These are phyloP conservation scores for Cytospora paraplurivora DNA, from an alignment of 2,329 filamentous ascomycete species.

Conservation along the genomic window DNA sequence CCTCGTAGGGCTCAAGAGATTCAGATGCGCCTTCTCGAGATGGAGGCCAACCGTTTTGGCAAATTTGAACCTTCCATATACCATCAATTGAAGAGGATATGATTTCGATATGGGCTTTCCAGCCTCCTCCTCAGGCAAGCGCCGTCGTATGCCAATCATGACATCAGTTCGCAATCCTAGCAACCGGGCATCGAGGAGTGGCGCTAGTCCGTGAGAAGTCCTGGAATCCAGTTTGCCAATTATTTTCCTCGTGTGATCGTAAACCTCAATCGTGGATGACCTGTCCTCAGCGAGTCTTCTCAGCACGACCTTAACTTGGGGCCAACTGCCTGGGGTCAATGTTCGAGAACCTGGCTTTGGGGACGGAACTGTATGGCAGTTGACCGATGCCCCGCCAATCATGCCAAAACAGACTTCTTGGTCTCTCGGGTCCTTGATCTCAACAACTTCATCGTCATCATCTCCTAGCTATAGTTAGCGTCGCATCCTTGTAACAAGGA, in stretches of 20 bases:
- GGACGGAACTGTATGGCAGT: slow-evolving; percentile 68
- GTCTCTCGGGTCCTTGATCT: slow-evolving; percentile 61
- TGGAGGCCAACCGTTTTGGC: slow-evolving; percentile 67
- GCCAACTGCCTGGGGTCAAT: slow-evolving; percentile 65
- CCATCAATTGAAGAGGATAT: slow-evolving; percentile 69
- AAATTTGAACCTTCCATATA: slow-evolving; percentile 75
- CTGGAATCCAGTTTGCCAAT: slow-evolving; percentile 76
- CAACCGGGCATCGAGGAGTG: slow-evolving; percentile 68
- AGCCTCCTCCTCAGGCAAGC: slow-evolving; percentile 62
- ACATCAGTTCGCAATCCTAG: slow-evolving; percentile 70
- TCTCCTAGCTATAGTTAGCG: slow-evolving; percentile 39
- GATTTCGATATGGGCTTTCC: slow-evolving; percentile 63
- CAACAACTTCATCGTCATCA: slow-evolving; percentile 60
- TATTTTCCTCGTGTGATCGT: slow-evolving; percentile 69
- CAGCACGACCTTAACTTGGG: slow-evolving; percentile 72
- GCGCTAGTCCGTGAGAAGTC: slow-evolving; percentile 68
- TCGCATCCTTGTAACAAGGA: not conserved
- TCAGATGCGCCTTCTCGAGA: slow-evolving; percentile 66
- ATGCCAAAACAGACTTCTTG: slow-evolving; percentile 82
- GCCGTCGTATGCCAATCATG: slow-evolving; percentile 68
- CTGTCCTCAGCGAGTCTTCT: slow-evolving; percentile 58
- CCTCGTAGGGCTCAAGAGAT: slow-evolving; percentile 65
- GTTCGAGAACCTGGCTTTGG: slow-evolving; percentile 65
- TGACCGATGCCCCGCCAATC: slow-evolving; percentile 67
- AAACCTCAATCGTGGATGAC: slow-evolving; percentile 67